Base-by-base conservation (phyloP, 108 stramenopile genomes). In the Aurantiochytrium sp. region DNA sequence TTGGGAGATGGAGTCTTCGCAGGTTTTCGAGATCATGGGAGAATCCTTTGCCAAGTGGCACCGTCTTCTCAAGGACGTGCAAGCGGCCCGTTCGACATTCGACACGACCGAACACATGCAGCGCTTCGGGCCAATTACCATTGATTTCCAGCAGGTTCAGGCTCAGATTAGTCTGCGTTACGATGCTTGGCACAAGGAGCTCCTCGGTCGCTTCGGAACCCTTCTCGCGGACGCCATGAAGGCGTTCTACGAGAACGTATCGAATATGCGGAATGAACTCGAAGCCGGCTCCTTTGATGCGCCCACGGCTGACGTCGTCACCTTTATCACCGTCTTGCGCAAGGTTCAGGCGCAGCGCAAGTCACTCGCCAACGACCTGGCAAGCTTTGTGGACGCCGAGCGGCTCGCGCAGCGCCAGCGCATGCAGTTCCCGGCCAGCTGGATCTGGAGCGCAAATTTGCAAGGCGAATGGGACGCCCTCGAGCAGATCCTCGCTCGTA, bases 141-240 rank as follows among this genome's bases (percentile, higher is more conserved):
- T 99, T n/a, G 94, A 92, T 76, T 98, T 96, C 90, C 93, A 94
- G 89, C 97, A 97, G 89, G 98, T 97, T 14, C 96, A 96, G 83
- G 94, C 95, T 4, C 96, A 97, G 91, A 96, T 99, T 47, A 98
- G 97, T 76, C 92, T 98, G 69, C 98, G 98, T 90, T 98, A 97
- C 90, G 98, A 99, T 90, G 97, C 97, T 5, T 99, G 98, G 98
- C 98, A 98, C 83, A 97, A 96, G 92, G 97, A 98, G 88, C 89
- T 98, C 29, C 97, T 98, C 73, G 92, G 93, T 4, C 93, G 94
- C 59, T 98, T 97, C 92, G 97, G 96, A n/a, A 60, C 90, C 35
- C 90, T 97, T 21, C 92, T 98, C 16, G 93, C 90, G 5, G 92
- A 96, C 53, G 89, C 91, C 58, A 96, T 97, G 51, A 89, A 83